Conservation (phyloP, 768 basidiomycete genomes). For the Stropharia rugosoannulata region DNA sequence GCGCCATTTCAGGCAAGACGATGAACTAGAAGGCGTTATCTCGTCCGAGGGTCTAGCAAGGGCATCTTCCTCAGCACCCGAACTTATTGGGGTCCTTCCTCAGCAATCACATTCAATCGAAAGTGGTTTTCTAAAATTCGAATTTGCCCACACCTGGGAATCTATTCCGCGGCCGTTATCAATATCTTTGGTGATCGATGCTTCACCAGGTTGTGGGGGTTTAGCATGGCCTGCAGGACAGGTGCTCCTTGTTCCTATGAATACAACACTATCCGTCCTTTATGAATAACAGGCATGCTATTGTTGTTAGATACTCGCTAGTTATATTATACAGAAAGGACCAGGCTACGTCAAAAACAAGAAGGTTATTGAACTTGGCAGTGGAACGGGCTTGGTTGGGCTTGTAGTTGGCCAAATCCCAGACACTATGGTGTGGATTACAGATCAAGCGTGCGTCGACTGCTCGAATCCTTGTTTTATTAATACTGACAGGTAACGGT, state of each 20-base stretch:
- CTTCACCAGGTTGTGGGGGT: conserved; percentile 88
- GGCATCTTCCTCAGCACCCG: conserved; percentile 23
- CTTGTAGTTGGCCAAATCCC: conserved; percentile 74
- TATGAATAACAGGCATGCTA: neutral
- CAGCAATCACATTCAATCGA: conserved; percentile 50
- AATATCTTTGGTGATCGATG: conserved; percentile 65
- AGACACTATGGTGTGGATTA: conserved; percentile 66
- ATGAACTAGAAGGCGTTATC: conserved; percentile 30
- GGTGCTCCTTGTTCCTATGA: conserved; percentile 41
- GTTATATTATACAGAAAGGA: conserved; percentile 65
- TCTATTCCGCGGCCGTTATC: conserved; percentile 28
- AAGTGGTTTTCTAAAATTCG: conserved; percentile 46
- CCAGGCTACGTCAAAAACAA: conserved; percentile 47
- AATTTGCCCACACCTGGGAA: conserved; percentile 29
- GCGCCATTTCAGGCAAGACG: conserved; percentile 51
- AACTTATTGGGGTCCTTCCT: conserved; percentile 44
- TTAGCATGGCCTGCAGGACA: conserved; percentile 92
- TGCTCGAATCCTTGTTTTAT: neutral
- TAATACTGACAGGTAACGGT: neutral
- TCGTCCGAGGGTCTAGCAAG: conserved; percentile 23
- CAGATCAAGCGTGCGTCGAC: conserved; percentile 82
- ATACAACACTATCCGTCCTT: neutral
- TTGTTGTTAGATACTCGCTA: conserved; percentile 65
- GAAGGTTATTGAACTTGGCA: conserved; percentile 79
- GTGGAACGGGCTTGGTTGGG: conserved; percentile 93